These are phyloP conservation scores for Hysterium pulicare DNA, from an alignment of 2,329 filamentous ascomycete genomes.

Conservation along the genomic window DNA sequence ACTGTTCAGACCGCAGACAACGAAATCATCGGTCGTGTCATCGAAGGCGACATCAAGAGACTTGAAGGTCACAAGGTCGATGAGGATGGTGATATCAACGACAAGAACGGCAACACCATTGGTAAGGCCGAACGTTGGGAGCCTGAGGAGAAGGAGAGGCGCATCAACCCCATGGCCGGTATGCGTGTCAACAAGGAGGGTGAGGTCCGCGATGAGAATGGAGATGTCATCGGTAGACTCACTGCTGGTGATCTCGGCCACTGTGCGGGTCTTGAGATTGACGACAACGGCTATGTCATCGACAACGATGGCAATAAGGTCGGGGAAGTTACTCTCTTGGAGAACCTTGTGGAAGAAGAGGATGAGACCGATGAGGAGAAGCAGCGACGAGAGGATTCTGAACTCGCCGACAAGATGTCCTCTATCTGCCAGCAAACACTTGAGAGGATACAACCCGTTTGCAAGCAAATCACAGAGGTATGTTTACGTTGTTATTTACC, in stretches of 20 bases:
- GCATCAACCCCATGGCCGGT: conserved; percentile 59
- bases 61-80: conserved; percentile 50
- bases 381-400: conserved; percentile 59
- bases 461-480: conserved; percentile 80
- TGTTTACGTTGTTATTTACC: too few relatives aligned
- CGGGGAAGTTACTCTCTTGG: conserved; percentile 60
- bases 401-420: conserved; percentile 75
- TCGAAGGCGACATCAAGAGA: conserved; percentile 51
- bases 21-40: conserved; percentile 48
- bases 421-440: conserved; percentile 72
- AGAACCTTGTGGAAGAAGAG: conserved; percentile 59
- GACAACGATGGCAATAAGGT: conserved; percentile 60
- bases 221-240: conserved; percentile 48
- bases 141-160: conserved; percentile 52
- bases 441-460: conserved; percentile 79
- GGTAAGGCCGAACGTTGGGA: conserved; percentile 53
- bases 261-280: conserved; percentile 51
- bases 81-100: conserved; percentile 51
- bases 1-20: conserved; percentile 48
- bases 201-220: conserved; percentile 51
- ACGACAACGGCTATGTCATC: conserved; percentile 52
- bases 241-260: conserved; percentile 51
- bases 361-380: conserved; percentile 47
- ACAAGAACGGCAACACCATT: conserved; percentile 54
- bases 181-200: conserved; percentile 53